Evolutionary conservation across 441 rosid genomes (phyloP), one percentile per base, ranked within the genome.

Genomic region (Cnidoscolus chayamansa): DNA sequence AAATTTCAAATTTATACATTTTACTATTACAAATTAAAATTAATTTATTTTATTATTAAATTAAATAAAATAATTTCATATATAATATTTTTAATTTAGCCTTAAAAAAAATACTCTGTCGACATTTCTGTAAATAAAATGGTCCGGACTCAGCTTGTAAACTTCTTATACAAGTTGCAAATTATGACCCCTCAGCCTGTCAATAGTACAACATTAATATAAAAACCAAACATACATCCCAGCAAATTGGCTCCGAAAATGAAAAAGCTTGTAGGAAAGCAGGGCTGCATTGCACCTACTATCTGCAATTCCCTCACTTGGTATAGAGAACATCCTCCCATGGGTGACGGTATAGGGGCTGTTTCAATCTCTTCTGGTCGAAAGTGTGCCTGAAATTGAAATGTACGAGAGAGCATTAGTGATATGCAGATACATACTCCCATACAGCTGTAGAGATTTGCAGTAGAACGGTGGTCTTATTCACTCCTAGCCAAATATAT

Each of bases 271-370:
- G 32, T 35, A 15, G 45, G 50, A 67, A 50, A 71, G 68, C 69
- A 61, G 58, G 61, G 15, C 4, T 47, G 16, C 51, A 8, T 54
- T 67, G 78, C 77, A 59, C 71, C 72, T 31, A 67, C 35, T 47
- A 25, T 40, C 31, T 4, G 57, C 1, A 25, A 65, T 65, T 43
- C 57, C 67, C 30, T 86, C 80, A 92, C 91, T 87, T 86, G 84
- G 96, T 87, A 87, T 89, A 92, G 81, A 92, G 90, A 63, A 90
- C 92, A 77, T 92, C 97, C 78, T 90, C 97, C 97, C 96, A 90
- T 7, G 94, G 97, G 80, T 89, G 93, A 69, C 94, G 88, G 86
- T 90, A 90, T 43, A 89, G 83, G 60, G 96, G 93, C 78, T 90
- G 94, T 80, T 92, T 92, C 88, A 92, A 58, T 72, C 96, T 85